Evolutionary conservation across 2,329 filamentous ascomycete species (phyloP), one percentile per base, ranked within the genome.

Genomic region (Mycogone perniciosa): DNA sequence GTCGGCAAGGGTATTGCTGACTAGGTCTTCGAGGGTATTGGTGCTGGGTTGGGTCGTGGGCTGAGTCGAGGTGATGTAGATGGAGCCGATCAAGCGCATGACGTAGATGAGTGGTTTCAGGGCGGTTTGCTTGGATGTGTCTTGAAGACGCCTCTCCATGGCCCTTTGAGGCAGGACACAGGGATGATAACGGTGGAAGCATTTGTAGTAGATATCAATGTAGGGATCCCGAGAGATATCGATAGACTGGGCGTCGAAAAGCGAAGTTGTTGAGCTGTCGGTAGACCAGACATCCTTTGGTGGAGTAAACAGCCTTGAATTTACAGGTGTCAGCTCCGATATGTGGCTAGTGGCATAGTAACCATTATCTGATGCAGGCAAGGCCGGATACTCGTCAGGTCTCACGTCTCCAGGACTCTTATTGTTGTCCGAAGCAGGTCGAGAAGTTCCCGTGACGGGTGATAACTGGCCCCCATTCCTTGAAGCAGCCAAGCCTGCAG

Each of bases 101-200:
- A 65, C 56, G 3, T 52, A 46, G 7, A 63, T 20, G 0, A 69
- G 45, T 1, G 64, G 54, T 0, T 35, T 39, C 3, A 68, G 55
- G 7, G 52, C 48, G 2, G 30, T 13, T 9, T 35, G 48, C 8
- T 31, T 49, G 0, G 1, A 26, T 5, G 51, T 45, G 4, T 54
- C 42, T 5, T 56, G 55, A 4, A 40, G 39, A 0, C 61, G 6
- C 3, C 38, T 50, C 0, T 54, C 26, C 2, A 67, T 35, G 5
- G 60, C 55, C 1, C 27, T 44, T 1, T 33, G 50, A 0, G 67
- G 66, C 1, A 62, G 48, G 2, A 59, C 51, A 5, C 62, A 61
- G 0, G 67, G 70, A 45, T 64, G 71, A 5, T 61, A 65, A 11
- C 33, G 56, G 52, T 67, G 67, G 40, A 64, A 73, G 41, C 55